A percentile compares a stretch with the other conserved stretches of the same genome.
phyloP scores from a whole-genome alignment of 768 basidiomycete genomes.

The Leucocoprinus sp. region DNA sequence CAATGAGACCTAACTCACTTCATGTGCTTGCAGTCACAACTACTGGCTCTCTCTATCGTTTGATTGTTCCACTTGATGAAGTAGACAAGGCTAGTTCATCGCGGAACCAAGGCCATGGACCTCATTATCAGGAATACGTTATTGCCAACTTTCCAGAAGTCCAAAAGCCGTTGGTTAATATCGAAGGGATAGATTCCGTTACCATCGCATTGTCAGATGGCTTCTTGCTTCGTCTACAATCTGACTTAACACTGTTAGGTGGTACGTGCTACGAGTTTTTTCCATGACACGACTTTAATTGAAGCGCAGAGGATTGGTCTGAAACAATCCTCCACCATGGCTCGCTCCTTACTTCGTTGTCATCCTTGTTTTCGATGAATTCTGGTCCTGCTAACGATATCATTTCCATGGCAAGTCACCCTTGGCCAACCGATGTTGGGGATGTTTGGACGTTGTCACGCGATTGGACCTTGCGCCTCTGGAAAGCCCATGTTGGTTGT shows the following conservation, averaged over 20 bases:
- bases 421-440: slow-evolving; percentile 68
- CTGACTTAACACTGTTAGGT: slow-evolving; percentile 47
- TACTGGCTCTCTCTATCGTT: slow-evolving; percentile 63
- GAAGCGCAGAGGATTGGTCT: slow-evolving; percentile 54
- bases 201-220: slow-evolving; percentile 55
- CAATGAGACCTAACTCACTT: slow-evolving; percentile 45
- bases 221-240: slow-evolving; percentile 61
- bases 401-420: slow-evolving; percentile 62
- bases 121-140: slow-evolving; percentile 62
- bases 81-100: slow-evolving; percentile 48
- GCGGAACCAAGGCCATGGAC: slow-evolving; percentile 42
- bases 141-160: slow-evolving; percentile 45
- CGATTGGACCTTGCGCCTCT: slow-evolving; percentile 76
- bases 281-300: slow-evolving; percentile 10
- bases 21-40: slow-evolving; percentile 66
- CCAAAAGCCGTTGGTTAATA: slow-evolving; percentile 42
- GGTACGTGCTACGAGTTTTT: slow-evolving; percentile 35
- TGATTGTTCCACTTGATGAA: slow-evolving; percentile 55
- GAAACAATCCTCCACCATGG: slow-evolving; percentile 58
- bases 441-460: slow-evolving; percentile 82
- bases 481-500: slow-evolving; percentile 73
- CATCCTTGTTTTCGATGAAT: slow-evolving; percentile 56
- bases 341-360: slow-evolving; percentile 59
- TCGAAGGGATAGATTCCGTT: slow-evolving; percentile 61
- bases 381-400: slow-evolving; percentile 46